Conservation (phyloP, 495 filamentous ascomycete species). For the Penicillium angulare region DNA sequence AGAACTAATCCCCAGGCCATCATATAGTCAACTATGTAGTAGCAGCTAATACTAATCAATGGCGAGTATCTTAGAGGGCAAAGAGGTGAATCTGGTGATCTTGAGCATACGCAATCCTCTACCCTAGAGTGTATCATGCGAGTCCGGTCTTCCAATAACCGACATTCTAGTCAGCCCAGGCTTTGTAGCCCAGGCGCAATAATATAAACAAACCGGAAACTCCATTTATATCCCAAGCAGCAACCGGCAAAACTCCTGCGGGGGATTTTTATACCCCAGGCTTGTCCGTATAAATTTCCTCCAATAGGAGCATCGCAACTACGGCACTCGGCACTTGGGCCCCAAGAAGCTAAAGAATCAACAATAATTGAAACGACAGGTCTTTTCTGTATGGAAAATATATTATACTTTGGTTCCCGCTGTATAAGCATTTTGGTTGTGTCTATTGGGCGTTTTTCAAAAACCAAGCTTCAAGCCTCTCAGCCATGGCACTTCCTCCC, state of each 20-base stretch:
- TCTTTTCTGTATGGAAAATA: too few species aligned
- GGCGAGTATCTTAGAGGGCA: too few species aligned
- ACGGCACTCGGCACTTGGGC: background rate
- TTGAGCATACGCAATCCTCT: constrained; percentile 1
- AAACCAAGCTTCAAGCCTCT: too few species aligned
- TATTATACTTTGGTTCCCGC: too few species aligned
- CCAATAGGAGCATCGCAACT: background rate
- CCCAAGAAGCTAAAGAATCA: too few species aligned
- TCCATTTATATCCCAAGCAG: background rate
- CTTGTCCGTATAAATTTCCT: constrained; percentile 7
- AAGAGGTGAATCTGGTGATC: too few species aligned
- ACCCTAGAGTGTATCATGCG: background rate
- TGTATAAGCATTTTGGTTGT: too few species aligned
- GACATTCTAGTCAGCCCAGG: background rate
- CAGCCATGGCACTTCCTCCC: constrained; percentile 4
- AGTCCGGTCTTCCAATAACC: background rate
- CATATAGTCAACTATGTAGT: too few species aligned
- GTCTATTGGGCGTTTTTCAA: too few species aligned
- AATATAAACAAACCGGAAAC: background rate
- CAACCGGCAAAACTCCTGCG: constrained; percentile 11
- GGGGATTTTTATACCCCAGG: background rate
- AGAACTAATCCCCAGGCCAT: too few species aligned
- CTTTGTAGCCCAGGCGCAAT: background rate
- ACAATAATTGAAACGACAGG: too few species aligned
- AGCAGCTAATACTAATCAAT: too few species aligned